phyloP scores from a whole-genome alignment of 495 filamentous ascomycete genomes.

The Cercophora scortea region DNA sequence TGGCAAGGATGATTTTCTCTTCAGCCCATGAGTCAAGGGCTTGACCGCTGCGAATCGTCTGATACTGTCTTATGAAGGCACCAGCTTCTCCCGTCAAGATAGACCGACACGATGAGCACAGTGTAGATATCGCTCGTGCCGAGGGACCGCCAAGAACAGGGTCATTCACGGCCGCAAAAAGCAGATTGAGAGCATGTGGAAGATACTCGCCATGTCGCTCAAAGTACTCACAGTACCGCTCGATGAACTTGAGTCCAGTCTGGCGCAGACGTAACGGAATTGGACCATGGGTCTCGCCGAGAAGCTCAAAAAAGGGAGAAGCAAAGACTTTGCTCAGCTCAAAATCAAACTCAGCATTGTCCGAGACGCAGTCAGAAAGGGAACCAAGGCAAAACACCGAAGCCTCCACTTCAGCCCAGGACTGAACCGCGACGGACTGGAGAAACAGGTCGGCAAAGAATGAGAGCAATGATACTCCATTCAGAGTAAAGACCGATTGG shows the following conservation, averaged over 20 bases:
- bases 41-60: slow-evolving; percentile 49
- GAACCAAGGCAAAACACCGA: slow-evolving; percentile 70
- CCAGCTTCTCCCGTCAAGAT: slow-evolving; percentile 63
- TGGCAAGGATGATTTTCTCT: slow-evolving; percentile 73
- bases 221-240: slow-evolving; percentile 76
- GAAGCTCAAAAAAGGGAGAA: slow-evolving; percentile 52
- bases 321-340: slow-evolving; percentile 63
- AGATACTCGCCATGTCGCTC: slow-evolving; percentile 62
- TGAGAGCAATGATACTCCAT: slow-evolving; percentile 60
- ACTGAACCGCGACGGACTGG: slow-evolving; percentile 45
- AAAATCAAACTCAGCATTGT: slow-evolving; percentile 57
- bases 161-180: slow-evolving; percentile 68
- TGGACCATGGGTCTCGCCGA: slow-evolving; percentile 32
- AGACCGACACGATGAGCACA: slow-evolving; percentile 73
- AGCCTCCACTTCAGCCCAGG: slow-evolving; percentile 77
- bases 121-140: slow-evolving; percentile 70
- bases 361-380: slow-evolving; percentile 66
- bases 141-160: slow-evolving; percentile 58
- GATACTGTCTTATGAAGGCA: slow-evolving; percentile 72
- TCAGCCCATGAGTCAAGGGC: slow-evolving; percentile 63
- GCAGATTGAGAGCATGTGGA: slow-evolving; percentile 67
- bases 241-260: slow-evolving; percentile 69
- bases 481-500: slow-evolving; percentile 62
- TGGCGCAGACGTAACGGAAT: slow-evolving; percentile 67
- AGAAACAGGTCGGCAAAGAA: slow-evolving; percentile 60